Evolutionary conservation across 768 basidiomycete genomes (phyloP), one percentile per base, ranked within the genome.

Genomic region (Pulveroboletus sp.): DNA sequence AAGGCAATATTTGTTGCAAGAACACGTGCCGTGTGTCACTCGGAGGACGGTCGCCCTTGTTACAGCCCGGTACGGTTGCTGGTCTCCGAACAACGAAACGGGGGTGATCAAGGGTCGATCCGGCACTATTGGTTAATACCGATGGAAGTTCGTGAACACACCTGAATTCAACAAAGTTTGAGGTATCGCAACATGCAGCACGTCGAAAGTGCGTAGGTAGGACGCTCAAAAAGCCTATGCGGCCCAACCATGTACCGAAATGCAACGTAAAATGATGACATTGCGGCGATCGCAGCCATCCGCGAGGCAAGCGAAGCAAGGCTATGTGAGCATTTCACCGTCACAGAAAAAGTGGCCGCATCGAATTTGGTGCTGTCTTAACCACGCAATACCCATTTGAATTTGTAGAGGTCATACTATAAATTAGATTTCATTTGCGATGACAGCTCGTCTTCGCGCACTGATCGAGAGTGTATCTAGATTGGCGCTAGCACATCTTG

Each of bases 391-490:
- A 17, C 24, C 40, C 38, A n/a, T 24, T 36, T 36, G 32, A 27
- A 51, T 48, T 49, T 38, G 48, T 31, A 49, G 42, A 47, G 12
- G 22, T 6, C 13, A 47, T 29, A 43, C 51, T 51, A 40, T 51
- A 43, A 42, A 32, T 41, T 6, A 29, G 52, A 44, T 29, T 58
- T 64, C 59, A 62, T 62, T 53, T 44, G 32, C 26, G 43, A 51
- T 46, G 44, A 43, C 44, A 40, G 30, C 44, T 46, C 36, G 42
- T 41, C 50, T 56, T 54, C 36, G 51, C 34, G 39, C 26, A 48
- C 44, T 20, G 60, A 64, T 65, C 47, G 58, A 62, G 38, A 50
- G 30, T 51, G 13, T 29, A 50, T 54, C 62, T 30, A 61, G 63
- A 63, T 64, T 46, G 45, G 44, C 50, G 31, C 22, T 37, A 23